Evolutionary conservation across 1,139 yeast species (phyloP).

Genomic region (Suhomyces wounanorum): DNA sequence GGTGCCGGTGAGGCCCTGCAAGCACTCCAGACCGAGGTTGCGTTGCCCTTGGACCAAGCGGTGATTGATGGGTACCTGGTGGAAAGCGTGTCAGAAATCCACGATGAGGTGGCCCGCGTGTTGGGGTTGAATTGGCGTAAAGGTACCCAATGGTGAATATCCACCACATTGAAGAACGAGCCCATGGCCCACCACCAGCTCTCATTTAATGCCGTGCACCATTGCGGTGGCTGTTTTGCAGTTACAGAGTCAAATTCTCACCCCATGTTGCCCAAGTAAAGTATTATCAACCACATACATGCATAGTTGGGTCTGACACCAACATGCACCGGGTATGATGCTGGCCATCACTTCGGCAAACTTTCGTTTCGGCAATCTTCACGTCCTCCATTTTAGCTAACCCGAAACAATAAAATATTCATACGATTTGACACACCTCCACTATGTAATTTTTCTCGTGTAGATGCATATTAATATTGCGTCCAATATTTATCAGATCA

Average conservation of each 20-base stretch:
- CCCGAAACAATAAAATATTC: background rate
- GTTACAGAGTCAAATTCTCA: background rate
- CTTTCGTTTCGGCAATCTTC: background rate
- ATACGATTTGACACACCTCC: background rate
- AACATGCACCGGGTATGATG: background rate
- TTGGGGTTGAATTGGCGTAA: slow-evolving; percentile 63
- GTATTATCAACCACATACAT: background rate
- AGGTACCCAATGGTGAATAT: slow-evolving; percentile 26
- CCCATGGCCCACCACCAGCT: no score
- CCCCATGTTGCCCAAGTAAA: background rate
- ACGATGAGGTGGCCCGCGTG: slow-evolving; percentile 66
- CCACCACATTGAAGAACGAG: background rate
- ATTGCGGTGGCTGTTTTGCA: background rate
- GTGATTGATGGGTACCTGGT: slow-evolving; percentile 31
- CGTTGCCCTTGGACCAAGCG: slow-evolving; percentile 33
- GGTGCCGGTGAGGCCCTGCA: slow-evolving; percentile 33
- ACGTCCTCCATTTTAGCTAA: background rate
- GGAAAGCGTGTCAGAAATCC: slow-evolving; percentile 50
- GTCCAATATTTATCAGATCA: background rate
- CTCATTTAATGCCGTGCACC: background rate
- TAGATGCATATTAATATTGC: background rate
- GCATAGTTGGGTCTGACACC: no score
- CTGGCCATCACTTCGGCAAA: background rate
- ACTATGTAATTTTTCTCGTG: background rate
- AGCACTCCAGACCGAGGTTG: slow-evolving; percentile 19